Percentiles rank a stretch among this genome's conserved stretches.
Evolutionary conservation across 352 stramenopile species (phyloP).

Genomic region (Phytophthora rubi): DNA sequence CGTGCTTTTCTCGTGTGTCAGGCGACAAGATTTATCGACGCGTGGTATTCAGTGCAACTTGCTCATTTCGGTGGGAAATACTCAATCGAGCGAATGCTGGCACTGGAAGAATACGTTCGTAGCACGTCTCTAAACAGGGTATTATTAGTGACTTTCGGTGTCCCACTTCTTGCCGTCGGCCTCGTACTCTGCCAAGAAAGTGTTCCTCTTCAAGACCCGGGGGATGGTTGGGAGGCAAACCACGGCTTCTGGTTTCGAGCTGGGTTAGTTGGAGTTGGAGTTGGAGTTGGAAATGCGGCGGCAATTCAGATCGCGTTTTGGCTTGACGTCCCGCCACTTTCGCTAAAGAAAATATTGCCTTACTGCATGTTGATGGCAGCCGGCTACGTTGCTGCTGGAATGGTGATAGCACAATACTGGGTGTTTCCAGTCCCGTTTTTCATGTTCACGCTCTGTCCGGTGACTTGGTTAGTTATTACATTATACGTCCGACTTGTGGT

Average conservation of each 20-base stretch:
- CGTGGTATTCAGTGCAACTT: constrained; percentile 14
- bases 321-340: constrained; percentile 20
- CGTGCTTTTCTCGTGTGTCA: neutral
- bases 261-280: constrained; percentile 13
- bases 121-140: constrained; percentile 17
- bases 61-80: constrained; percentile 32
- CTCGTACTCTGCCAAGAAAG: constrained; percentile 30
- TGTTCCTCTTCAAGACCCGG: constrained; percentile 28
- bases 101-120: constrained; percentile 31
- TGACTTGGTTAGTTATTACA: constrained; percentile 15
- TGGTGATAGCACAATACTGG: constrained; percentile 20
- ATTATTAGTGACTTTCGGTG: constrained; percentile 14
- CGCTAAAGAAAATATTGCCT: constrained; percentile 11
- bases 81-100: constrained; percentile 31
- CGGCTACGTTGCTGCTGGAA: constrained; percentile 19
- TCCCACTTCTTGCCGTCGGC: constrained; percentile 14
- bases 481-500: constrained; percentile 19
- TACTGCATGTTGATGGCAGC: constrained; percentile 14
- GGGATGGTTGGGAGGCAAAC: constrained; percentile 21
- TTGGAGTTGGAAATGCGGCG: constrained; percentile 16
- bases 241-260: constrained; percentile 35
- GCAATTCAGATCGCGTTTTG: constrained; percentile 20
- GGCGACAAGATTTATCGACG: constrained; percentile 1
- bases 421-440: constrained; percentile 35
- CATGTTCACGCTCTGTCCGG: constrained; percentile 14